Base-by-base conservation (phyloP, 2,329 filamentous ascomycete genomes). In the Niveomyces coronatus region DNA sequence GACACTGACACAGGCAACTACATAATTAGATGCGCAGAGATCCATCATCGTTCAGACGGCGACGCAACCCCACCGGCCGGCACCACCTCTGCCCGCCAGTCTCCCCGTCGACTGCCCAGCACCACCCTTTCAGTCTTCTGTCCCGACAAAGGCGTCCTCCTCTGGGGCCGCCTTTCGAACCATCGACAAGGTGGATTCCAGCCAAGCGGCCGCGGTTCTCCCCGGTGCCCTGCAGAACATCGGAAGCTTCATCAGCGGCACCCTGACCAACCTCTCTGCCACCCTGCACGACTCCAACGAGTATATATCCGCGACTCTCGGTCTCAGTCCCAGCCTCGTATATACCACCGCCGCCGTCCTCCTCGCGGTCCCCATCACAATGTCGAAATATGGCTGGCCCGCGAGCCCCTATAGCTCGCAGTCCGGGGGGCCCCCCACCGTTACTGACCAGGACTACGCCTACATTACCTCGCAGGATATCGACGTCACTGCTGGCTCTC, bases 381-480 rank as follows among this genome's bases (percentile, higher is more conserved):
- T 76, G 72, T 65, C 66, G 53, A 64, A 70, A 50, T 74, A 68
- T 55, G 65, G 68, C 45, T 73, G 68, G 63, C 63, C 64, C 9
- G 52, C 73, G 43, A 75, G 70, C 34, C 70, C 70, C n/a, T 75
- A 68, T 49, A 58, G 58, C 41, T 69, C 70, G 23, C 52, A 61
- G 42, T 56, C 62, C 26, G 64, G 63, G 31, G 64, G 67, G 29
- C 60, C 69, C 9, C 73, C 77, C 22, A 70, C 77, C 46, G 78
- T 88, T 43, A 82, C 76, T 49, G 81, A 86, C 48, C 74, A 80
- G 23, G 83, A 88, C 62, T 89, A 79, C 57, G 81, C 76, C 54
- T 88, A 89, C 64, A 87, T 88, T 53, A 86, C 82, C n/a, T 78
- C 79, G 19, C 76, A 84, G 50, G 82, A 88, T 51, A 58, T 87